A percentile compares a stretch with the other conserved stretches of the same genome.
phyloP scores from a whole-genome alignment of 2,329 filamentous ascomycete species.

The Xylariaceae sp. region DNA sequence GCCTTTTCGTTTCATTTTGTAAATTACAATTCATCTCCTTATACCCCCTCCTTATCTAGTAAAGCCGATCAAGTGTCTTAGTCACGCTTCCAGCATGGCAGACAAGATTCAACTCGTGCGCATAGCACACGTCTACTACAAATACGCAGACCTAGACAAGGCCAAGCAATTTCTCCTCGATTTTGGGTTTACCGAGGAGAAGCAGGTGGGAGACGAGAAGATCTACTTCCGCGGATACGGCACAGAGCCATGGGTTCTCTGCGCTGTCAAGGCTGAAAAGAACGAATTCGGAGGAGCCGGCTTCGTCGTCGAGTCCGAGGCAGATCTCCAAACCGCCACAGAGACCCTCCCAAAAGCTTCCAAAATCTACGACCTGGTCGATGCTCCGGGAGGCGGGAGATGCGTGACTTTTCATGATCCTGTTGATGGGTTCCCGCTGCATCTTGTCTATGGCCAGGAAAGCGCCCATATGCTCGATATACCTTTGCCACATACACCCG shows the following conservation, averaged over 20 bases:
- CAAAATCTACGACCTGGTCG: constrained; percentile 44
- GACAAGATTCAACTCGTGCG: constrained; percentile 31
- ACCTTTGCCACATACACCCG: constrained; percentile 39
- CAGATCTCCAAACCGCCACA: constrained; percentile 52
- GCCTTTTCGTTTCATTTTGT: not conserved
- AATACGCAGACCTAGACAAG: constrained; percentile 42
- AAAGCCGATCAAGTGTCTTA: not conserved
- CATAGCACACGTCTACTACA: constrained; percentile 47
- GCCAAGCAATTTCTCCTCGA: constrained; percentile 44
- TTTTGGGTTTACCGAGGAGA: constrained; percentile 46
- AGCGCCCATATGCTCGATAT: constrained; percentile 36
- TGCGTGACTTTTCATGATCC: constrained; percentile 52
- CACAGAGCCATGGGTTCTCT: constrained; percentile 57
- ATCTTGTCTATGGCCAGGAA: constrained; percentile 55
- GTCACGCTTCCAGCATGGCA: constrained; percentile 21
- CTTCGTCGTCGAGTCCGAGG: constrained; percentile 55
- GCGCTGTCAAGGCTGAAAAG: constrained; percentile 45
- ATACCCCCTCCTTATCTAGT: not conserved
- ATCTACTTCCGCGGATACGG: constrained; percentile 63
- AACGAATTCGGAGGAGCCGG: constrained; percentile 55
- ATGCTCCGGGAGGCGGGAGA: constrained; percentile 53
- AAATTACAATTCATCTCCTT: not conserved
- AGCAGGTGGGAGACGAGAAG: constrained; percentile 36
- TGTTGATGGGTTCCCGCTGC: constrained; percentile 56
- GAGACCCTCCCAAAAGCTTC: constrained; percentile 46